Evolutionary conservation across 176 grass and related monocot species (phyloP), one percentile per base, ranked within the genome.

Genomic region (Musa beccarii): DNA sequence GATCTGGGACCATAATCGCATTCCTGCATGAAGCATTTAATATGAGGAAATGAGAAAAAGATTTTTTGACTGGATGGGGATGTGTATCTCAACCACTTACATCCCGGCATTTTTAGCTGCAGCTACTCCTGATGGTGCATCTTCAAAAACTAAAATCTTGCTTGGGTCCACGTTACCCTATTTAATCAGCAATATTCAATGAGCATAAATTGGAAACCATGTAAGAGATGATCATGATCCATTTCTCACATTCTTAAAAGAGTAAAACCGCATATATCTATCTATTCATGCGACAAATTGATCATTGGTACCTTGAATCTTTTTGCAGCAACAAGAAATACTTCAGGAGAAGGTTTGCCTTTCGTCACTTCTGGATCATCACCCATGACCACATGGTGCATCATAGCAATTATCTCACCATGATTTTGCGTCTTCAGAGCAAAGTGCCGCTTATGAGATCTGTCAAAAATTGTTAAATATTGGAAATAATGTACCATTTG

Each of bases 61-160:
- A 24, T 64, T 73, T 73, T 23, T 23, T 11, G 22, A 54, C 16
- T 10, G 0, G 51, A 28, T n/a, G 51, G 11, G 29, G 72, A 14
- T 10, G 66, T 3, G 20, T 67, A 69, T 3, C 50, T 29, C 8
- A 54, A 29, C 2, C 26, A 84, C 90, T 93, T 81, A 93, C 94
- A 98, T 98, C 71, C 88, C 84, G 9, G 88, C 94, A 87, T 86
- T 93, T 71, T 87, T 98, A 6, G 95, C 95, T 76, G 95, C 95
- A 67, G 84, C 86, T 78, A 98, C 88, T 78, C 95, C 95, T 21
- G 86, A 78, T 53, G 95, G 95, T 6, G 95, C 95, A 77, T 98
- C 90, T 78, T 94, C 95, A 84, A 98, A 98, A 68, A 98, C 90
- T 71, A 98, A 87, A 75, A 89, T 86, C 0, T 86, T 89, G 76